Evolutionary conservation across 441 rosid genomes (phyloP), one percentile per base, ranked within the genome.

Genomic region (Adansonia madagascariensis): DNA sequence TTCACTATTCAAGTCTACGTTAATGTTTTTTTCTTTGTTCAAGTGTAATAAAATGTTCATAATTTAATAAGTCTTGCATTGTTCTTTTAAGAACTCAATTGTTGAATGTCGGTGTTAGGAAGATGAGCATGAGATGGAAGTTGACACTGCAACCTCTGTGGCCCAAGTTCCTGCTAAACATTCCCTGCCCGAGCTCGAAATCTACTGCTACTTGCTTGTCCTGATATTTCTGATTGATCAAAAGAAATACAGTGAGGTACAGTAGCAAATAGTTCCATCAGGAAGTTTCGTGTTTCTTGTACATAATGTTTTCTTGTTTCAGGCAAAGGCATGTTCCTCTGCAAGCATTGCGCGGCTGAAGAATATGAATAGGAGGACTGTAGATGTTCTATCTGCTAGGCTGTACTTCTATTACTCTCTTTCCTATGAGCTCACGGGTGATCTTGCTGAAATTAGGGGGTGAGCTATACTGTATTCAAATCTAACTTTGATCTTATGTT

Each of bases 381-480:
- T 91, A 61, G 94, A 91, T 85, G 89, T 90, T 71, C 76, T 91
- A 24, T 94, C 96, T 35, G 86, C 92, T 17, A 90, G 92, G 82
- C 88, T 91, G 17, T 91, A 84, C 82, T 90, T 85, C 66, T 91
- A 91, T 64, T 90, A 91, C 85, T 90, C 96, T 39, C 90, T 87
- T 73, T 85, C 92, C 84, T 89, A 91, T 82, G 91, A 91, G 75
- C 89, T 87, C 63, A 91, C 91, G 2, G 89, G 89, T 52, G 85
- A 89, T 82, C 92, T 90, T 77, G 89, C 90, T 81, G 92, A 88
- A 80, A 90, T 91, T 47, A 87, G 96, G 75, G 85, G 96, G 94
- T 91, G 73, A 79, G 89, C 59, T 31, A 0, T 31, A 8, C 61
- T 5, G 63, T 17, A 74, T n/a, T 22, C 14, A 8, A 18, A 35